Base-by-base conservation (phyloP, 2,329 filamentous ascomycete species). In the Atkinsonella hypoxylon region DNA sequence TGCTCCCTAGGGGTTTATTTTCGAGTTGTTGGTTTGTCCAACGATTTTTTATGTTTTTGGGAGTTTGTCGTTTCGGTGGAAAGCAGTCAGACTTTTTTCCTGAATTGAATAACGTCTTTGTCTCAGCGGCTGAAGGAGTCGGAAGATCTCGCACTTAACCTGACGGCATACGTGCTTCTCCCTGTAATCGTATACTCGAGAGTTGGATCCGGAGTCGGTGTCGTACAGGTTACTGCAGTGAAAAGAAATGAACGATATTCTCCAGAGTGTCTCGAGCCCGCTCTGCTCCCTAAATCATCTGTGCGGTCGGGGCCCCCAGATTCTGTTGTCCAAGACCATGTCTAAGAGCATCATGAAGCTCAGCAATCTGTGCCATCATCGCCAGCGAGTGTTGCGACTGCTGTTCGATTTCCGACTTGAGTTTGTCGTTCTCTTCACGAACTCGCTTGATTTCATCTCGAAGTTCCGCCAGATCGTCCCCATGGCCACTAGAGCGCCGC, bases 361-460 rank as follows among this genome's bases (percentile, higher is more conserved):
- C 66, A 1, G 66, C 64, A 22, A 77, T 71, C 56, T 76, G 73
- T 41, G 69, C 64, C 67, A 76, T 71, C 70, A 77, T 73, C 31
- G 67, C 64, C 12, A 69, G 59, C 4, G 67, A 71, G 55, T 74
- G 70, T 42, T 69, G 69, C 17, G 66, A 71, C 54, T 78, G 75
- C 41, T 70, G 65, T 39, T 76, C 68, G 53, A 78, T 66, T 51
- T 78, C 71, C 15, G 65, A 61, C 54, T 71, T 71, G 45, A 83
- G 69, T 57, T 82, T 78, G 55, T 80, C 72, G 53, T 84, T 82
- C 62, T 87, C 83, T 44, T 70, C 70, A n/a, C 77, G 75, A 36
- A 88, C 67, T 34, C 82, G 75, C 67, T 85, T 86, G 54, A 85
- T 67, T 61, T 87, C 82, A 45, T 80, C 75, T 18, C 78, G 79